These are phyloP conservation scores for Termitomyces sp. DNA, from an alignment of 768 basidiomycete genomes.

Conservation along the genomic window DNA sequence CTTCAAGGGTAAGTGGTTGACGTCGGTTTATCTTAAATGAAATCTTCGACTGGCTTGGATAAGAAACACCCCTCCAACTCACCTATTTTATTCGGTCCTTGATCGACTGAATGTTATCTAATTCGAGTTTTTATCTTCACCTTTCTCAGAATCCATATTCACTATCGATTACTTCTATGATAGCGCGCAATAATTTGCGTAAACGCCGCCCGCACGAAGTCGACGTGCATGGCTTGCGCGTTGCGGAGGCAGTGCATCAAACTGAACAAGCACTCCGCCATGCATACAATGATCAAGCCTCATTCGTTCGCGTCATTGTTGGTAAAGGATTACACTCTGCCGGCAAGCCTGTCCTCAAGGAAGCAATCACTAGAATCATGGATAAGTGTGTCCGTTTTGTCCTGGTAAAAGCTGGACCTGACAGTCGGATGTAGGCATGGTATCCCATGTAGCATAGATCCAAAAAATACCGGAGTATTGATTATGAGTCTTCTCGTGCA, in stretches of 20 bases:
- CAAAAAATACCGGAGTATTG: conserved; percentile 73
- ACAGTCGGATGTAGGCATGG: conserved; percentile 45
- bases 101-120: not conserved
- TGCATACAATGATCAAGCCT: conserved; percentile 31
- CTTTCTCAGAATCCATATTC: conserved; percentile 1
- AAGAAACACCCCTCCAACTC: not conserved
- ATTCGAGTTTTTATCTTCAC: not conserved
- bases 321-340: conserved; percentile 86
- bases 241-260: conserved; percentile 42
- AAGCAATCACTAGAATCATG: conserved; percentile 77
- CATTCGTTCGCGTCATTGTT: conserved; percentile 43
- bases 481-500: conserved; percentile 38
- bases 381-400: conserved; percentile 44
- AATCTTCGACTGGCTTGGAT: not conserved
- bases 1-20: conserved; percentile 36
- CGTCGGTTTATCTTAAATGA: conserved; percentile 2
- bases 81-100: not conserved
- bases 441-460: conserved; percentile 70
- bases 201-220: conserved; percentile 33
- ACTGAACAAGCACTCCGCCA: conserved; percentile 44
- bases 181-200: conserved; percentile 39
- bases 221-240: conserved; percentile 51
- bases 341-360: conserved; percentile 75
- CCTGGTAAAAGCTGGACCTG: not conserved
- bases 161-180: not conserved